Conservation (phyloP, 768 basidiomycete genomes). For the Phylloporus arenicola region DNA sequence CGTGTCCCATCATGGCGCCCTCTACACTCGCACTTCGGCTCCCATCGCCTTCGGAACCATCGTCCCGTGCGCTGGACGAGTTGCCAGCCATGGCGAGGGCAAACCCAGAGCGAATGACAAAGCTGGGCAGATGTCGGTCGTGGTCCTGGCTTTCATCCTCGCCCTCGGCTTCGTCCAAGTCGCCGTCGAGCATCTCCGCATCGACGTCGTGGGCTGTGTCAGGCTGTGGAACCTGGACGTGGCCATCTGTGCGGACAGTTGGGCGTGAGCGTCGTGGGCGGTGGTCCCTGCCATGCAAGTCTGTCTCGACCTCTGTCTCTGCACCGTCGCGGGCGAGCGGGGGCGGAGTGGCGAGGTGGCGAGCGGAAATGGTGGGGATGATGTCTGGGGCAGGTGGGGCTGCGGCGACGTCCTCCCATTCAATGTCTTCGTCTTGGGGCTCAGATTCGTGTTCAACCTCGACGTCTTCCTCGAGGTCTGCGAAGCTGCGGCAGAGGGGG, state of each 20-base stretch:
- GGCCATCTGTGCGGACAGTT: conserved; percentile 26
- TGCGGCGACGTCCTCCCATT: conserved; percentile 17
- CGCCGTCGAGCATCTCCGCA: conserved; percentile 27
- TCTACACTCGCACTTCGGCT: conserved; percentile 19
- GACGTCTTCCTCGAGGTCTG: conserved; percentile 93
- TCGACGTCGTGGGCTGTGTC: conserved; percentile 18
- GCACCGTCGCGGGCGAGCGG: conserved; percentile 28
- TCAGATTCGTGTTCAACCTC: conserved; percentile 53
- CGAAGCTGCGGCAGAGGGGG: conserved; percentile 91
- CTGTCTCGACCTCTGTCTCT: conserved; percentile 30
- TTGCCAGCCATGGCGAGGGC: conserved; percentile 12
- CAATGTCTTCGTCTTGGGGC: conserved; percentile 25
- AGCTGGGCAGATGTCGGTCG: conserved; percentile 1
- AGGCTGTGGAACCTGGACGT: conserved; percentile 9
- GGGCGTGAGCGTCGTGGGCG: conserved; percentile 17
- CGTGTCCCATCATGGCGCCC: conserved; percentile 2
- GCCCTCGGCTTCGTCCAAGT: conserved; percentile 12
- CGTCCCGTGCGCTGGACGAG: conserved; percentile 10
- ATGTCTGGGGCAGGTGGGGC: background rate
- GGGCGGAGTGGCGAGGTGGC: conserved; percentile 20
- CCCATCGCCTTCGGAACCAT: conserved; percentile 19
- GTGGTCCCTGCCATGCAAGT: conserved; percentile 13
- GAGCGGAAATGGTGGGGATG: background rate
- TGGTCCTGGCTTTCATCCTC: conserved; percentile 10
- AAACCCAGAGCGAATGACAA: conserved; percentile 12